Evolutionary conservation across 306 rosid genomes (phyloP).

Genomic region (Prosopis cineraria): DNA sequence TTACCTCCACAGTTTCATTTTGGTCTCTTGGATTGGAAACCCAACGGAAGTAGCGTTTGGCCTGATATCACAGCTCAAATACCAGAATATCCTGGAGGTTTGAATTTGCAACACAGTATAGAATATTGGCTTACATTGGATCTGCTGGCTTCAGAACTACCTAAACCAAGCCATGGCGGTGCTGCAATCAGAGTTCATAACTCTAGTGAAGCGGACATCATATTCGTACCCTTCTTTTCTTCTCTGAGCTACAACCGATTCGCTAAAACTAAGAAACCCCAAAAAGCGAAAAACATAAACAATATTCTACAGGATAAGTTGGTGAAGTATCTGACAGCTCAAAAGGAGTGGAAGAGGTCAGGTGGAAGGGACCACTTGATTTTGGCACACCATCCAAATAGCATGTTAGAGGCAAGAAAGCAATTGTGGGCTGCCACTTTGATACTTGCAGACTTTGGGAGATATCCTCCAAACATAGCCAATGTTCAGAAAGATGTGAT

Average conservation of each 20-base stretch:
- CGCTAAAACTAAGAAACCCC: conserved; percentile 41
- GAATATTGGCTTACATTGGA: conserved; percentile 87
- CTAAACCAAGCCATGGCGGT: conserved; percentile 40
- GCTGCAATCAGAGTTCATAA: conserved; percentile 61
- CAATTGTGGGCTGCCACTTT: conserved; percentile 72
- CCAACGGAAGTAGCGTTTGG: conserved; percentile 52
- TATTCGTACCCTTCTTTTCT: conserved; percentile 84
- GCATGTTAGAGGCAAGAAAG: conserved; percentile 73
- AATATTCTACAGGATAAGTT: conserved; percentile 60
- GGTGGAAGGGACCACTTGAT: conserved; percentile 81
- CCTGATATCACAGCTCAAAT: conserved; percentile 55
- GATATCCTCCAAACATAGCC: conserved; percentile 78
- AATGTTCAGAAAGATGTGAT: conserved; percentile 82
- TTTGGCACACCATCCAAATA: conserved; percentile 87
- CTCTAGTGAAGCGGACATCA: conserved; percentile 64
- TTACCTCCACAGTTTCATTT: conserved; percentile 71
- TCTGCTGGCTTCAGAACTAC: conserved; percentile 66
- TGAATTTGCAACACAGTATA: conserved; percentile 82
- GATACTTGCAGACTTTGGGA: conserved; percentile 81
- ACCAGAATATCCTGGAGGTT: conserved; percentile 76
- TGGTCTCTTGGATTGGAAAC: conserved; percentile 67
- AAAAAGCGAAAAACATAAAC: conserved; percentile 52
- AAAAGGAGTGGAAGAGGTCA: conserved; percentile 70
- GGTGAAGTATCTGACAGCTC: conserved; percentile 54
- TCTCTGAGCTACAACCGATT: conserved; percentile 66